Evolutionary conservation across 805 yeast species (phyloP), one percentile per base, ranked within the genome.

Genomic region (Wickerhamomyces canadensis): DNA sequence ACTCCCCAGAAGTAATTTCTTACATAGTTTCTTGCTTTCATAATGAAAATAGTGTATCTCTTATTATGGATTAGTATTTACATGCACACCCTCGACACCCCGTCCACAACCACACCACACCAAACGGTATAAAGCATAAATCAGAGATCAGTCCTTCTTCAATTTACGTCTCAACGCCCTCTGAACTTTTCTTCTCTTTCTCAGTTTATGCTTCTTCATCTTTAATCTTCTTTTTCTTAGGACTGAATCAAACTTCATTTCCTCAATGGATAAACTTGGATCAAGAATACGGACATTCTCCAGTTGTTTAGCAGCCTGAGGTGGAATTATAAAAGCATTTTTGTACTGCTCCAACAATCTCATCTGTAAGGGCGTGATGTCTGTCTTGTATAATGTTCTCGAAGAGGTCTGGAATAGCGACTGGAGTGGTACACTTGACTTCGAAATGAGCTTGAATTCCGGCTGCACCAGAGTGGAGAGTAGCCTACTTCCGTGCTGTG

Each of bases 151-250:
- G 34, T 52, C 57, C 45, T 52, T 52, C 45, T 54, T 52, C 34
- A 54, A 35, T 61, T 81, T 82, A 61, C 78, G 78, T 74, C 75
- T 81, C 58, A 81, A 68, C 13, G 93, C 83, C 62, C 94, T 76
- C 63, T 89, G 95, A 32, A 80, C 85, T 76, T 80, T 88, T 77
- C 97, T 84, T 76, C 98, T 84, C 81, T 93, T 93, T 70, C 93
- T 84, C 61, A 87, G 73, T 71, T 93, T 93, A 66, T 93, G 98
- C 60, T 89, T 86, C 77, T 91, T 93, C 97, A 93, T 93, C 74
- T 88, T 91, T 61, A 85, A 78, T 65, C 85, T 77, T 68, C 98
- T 80, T 58, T 84, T 84, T 61, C 93, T 75, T 61, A 80, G 64
- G 25, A 84, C 94, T 11, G 88, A 80, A 51, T 84, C 87, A 50